Percentiles rank a stretch among this genome's conserved stretches.
Conservation (phyloP, 1,284 basidiomycete genomes). For the Heterobasidion irregulare region DNA sequence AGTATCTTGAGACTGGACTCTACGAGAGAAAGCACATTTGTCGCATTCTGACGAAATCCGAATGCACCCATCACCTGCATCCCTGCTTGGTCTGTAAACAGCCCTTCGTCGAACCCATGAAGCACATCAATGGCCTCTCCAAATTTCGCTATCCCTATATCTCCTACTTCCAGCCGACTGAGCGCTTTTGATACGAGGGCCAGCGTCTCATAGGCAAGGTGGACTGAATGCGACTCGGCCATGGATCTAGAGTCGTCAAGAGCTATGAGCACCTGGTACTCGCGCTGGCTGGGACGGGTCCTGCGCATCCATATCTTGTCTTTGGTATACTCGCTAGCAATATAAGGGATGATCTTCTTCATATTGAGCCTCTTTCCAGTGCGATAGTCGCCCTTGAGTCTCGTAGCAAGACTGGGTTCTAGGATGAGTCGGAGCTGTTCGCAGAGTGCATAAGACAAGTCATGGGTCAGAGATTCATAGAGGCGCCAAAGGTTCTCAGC, state of each 20-base stretch:
- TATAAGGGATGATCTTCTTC: constrained; percentile 98
- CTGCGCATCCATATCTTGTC: constrained; percentile 99
- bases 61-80: constrained; percentile 80
- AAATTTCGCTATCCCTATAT: constrained; percentile 89
- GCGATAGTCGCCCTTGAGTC: constrained; percentile 95
- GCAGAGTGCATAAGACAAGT: constrained; percentile 87
- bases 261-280: constrained; percentile 93
- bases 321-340: constrained; percentile 98
- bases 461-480: constrained; percentile 86
- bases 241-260: constrained; percentile 97
- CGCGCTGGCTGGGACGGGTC: constrained; percentile 88
- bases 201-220: constrained; percentile 92
- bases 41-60: constrained; percentile 86
- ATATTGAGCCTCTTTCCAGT: constrained; percentile 98
- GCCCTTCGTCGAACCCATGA: constrained; percentile 76
- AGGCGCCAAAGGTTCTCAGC: constrained; percentile 83
- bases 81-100: constrained; percentile 76
- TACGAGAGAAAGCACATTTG: constrained; percentile 84
- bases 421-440: constrained; percentile 97
- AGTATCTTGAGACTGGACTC: constrained; percentile 78
- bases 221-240: constrained; percentile 90
- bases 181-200: constrained; percentile 90
- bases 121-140: constrained; percentile 85
- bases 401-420: constrained; percentile 90
- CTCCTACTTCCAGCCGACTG: constrained; percentile 89